Conservation (phyloP, 2,329 filamentous ascomycete species). For the Claviceps maximensis region DNA sequence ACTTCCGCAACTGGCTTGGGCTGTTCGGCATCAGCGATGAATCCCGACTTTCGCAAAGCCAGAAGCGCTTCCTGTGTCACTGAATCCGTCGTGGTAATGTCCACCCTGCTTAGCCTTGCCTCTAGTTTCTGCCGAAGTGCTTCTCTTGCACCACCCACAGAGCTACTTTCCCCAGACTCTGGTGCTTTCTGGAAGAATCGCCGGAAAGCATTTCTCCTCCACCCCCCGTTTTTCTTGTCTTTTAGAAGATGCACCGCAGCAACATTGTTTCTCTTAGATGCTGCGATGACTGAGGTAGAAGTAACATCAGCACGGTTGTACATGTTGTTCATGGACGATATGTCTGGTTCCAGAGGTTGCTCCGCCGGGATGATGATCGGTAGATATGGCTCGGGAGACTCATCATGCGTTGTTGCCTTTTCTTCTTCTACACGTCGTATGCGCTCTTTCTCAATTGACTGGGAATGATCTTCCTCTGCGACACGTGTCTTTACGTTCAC, state of each 20-base stretch:
- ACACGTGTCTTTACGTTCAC: slow-evolving; percentile 29
- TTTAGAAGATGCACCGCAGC: not conserved
- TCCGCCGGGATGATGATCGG: slow-evolving; percentile 18
- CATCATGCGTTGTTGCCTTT: slow-evolving; percentile 11
- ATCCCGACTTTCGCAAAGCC: slow-evolving; percentile 7
- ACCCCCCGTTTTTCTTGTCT: not conserved
- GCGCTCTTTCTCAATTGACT: slow-evolving; percentile 17
- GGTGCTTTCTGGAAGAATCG: slow-evolving; percentile 24
- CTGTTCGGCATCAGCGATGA: slow-evolving; percentile 4
- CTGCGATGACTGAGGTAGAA: not conserved
- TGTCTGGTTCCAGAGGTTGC: slow-evolving; percentile 2
- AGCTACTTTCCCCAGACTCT: slow-evolving; percentile 28
- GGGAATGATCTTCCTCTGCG: slow-evolving; percentile 16
- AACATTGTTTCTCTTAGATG: not conserved
- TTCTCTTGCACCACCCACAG: slow-evolving; percentile 18
- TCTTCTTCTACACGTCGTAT: slow-evolving; percentile 11
- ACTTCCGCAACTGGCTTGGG: slow-evolving; percentile 11
- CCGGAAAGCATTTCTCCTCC: slow-evolving; percentile 19
- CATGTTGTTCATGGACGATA: not conserved
- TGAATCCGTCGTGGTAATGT: slow-evolving; percentile 7
- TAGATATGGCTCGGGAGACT: slow-evolving; percentile 23
- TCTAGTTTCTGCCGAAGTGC: slow-evolving; percentile 13
- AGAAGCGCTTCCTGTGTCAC: slow-evolving; percentile 10
- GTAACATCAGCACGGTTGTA: slow-evolving; percentile 10
- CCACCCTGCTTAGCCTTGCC: slow-evolving; percentile 5